Conservation (phyloP, 768 basidiomycete genomes). For the Holtermannia corniformis region DNA sequence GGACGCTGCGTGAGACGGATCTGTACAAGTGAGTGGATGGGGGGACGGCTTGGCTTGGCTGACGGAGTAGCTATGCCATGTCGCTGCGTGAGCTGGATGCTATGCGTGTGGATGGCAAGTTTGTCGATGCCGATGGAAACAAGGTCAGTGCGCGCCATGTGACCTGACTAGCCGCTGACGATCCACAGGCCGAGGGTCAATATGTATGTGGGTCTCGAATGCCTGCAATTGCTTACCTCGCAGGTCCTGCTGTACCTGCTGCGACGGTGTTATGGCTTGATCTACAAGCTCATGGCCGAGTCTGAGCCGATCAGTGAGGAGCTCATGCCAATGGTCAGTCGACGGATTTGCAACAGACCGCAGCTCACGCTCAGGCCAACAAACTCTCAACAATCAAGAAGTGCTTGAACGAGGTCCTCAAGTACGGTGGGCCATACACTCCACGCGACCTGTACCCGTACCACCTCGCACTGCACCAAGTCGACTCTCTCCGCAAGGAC, state of each 20-base stretch:
- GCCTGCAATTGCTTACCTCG: background rate
- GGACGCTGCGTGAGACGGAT: constrained; percentile 76
- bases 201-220: constrained; percentile 54
- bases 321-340: constrained; percentile 80
- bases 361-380: constrained; percentile 59
- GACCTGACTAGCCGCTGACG: background rate
- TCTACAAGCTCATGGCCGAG: constrained; percentile 83
- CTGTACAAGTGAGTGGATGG: constrained; percentile 39
- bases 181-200: constrained; percentile 65
- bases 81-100: constrained; percentile 92
- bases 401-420: constrained; percentile 88
- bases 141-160: constrained; percentile 36
- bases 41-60: background rate
- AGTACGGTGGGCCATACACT: constrained; percentile 87
- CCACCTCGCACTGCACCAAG: constrained; percentile 88
- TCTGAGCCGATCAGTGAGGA: constrained; percentile 97
- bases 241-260: constrained; percentile 88
- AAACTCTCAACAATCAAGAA: constrained; percentile 95
- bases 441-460: constrained; percentile 91
- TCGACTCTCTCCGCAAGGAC: constrained; percentile 83
- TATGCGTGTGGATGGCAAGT: constrained; percentile 95
- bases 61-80: constrained; percentile 63
- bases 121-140: constrained; percentile 86
- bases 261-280: constrained; percentile 89
- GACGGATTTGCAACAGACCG: background rate